Base-by-base conservation (phyloP, 2,329 filamentous ascomycete species). In the Hortaea sp. region DNA sequence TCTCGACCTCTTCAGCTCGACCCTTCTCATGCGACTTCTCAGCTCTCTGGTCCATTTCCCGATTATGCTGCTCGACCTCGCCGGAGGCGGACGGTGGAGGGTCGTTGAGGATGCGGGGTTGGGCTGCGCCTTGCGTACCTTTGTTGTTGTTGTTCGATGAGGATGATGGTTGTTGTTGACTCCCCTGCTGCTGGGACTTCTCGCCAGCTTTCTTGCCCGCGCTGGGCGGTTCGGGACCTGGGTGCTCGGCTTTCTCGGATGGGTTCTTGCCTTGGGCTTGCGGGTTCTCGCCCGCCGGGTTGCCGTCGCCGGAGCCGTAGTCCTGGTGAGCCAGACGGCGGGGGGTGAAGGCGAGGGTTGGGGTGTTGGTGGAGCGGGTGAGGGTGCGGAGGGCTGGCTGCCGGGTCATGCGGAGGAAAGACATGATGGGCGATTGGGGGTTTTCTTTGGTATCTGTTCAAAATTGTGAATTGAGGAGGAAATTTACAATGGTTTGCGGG, bases 31-130 rank as follows among this genome's bases (percentile, higher is more conserved):
- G 51, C 48, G 68, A 58, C 61, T 59, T 64, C 53, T 71, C 68
- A 56, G 64, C 60, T 55, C 68, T 60, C 43, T 64, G 48, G 29
- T 66, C 64, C 62, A 72, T 63, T 53, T 71, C 68, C 52, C 59
- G 45, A 49, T 72, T 72, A 55, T 72, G 69, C 56, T 66, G 43
- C 61, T 59, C 63, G 20, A 71, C 68, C 30, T 63, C 62, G 43
- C 57, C 51, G 2, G 52, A 43, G 47, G 63, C 64, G 53, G 29
- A 59, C 53, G 2, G 39, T 45, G 6, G 69, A 68, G 29, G 63
- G 55, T 60, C 35, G 62, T 62, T 43, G 63, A 61, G 55, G 41
- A 72, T 70, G 57, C 69, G 71, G 13, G 69, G 69, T 53, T 67
- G 53, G 58, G 68, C 60, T 35, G 9, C 32, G 47, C 62, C 66